Evolutionary conservation across 805 yeast species (phyloP).

Genomic region (Ogataea siamensis): DNA sequence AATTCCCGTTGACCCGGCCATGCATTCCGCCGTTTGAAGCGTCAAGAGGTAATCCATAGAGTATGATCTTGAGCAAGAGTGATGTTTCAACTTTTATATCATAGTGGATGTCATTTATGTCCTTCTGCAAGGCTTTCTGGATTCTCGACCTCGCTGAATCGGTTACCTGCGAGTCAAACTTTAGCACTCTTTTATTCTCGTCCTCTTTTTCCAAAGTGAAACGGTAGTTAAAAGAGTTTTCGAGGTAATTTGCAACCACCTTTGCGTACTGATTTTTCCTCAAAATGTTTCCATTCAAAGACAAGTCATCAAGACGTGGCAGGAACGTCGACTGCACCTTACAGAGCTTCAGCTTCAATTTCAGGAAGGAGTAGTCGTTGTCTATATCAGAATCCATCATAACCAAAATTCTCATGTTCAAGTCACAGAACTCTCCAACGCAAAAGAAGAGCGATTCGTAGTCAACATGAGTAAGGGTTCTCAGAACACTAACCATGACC

Average conservation of each 20-base stretch:
- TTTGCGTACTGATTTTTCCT: constrained; percentile 35
- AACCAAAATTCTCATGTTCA: constrained; percentile 25
- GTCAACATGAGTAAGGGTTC: constrained; percentile 29
- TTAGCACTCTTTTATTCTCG: constrained; percentile 24
- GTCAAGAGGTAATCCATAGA: constrained; percentile 60
- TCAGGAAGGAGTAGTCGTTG: constrained; percentile 25
- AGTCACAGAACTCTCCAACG: constrained; percentile 28
- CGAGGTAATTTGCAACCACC: constrained; percentile 35
- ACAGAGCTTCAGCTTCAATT: constrained; percentile 33
- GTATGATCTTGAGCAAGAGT: constrained; percentile 51
- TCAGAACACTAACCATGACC: constrained; percentile 27
- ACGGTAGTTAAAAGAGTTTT: constrained; percentile 29
- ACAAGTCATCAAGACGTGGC: constrained; percentile 27
- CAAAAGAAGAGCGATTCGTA: constrained; percentile 27
- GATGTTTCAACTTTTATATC: constrained; percentile 50
- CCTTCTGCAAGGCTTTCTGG: constrained; percentile 19
- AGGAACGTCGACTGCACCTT: constrained; percentile 30
- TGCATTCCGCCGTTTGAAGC: constrained; percentile 47
- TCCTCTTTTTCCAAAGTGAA: constrained; percentile 26
- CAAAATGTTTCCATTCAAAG: constrained; percentile 31
- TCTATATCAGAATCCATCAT: constrained; percentile 21
- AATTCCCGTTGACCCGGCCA: constrained; percentile 22
- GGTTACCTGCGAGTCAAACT: constrained; percentile 7
- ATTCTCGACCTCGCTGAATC: not conserved
- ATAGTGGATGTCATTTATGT: constrained; percentile 29